Evolutionary conservation across 2,329 filamentous ascomycete genomes (phyloP), one percentile per base, ranked within the genome.

Genomic region (Erysiphe neolycopersici): DNA sequence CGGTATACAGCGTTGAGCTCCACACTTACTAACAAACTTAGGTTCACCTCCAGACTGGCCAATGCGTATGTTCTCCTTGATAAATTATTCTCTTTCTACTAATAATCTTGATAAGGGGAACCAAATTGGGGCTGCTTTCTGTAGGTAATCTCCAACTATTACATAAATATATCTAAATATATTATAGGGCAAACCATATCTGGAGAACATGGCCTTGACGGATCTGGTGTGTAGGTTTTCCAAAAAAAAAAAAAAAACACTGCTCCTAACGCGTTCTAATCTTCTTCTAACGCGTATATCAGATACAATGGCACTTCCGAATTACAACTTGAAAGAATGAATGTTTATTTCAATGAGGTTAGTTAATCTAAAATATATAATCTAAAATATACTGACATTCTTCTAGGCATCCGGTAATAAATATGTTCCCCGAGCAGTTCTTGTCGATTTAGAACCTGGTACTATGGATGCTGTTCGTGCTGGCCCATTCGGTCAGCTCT

Each of bases 41-140:
- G 87, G 87, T 95, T 68, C 89, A 98, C 69, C 84, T 98, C 59
- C 89, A 98, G 72, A 98, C 89, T 73, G 89, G 89, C 66, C 89
- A 98, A 77, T 95, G 89, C 72, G 87, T 94, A 76, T 68, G 76
- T 49, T 5, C 32, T 33, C 32, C 32, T 11, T 14, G 4, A 3
- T 9, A 13, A 13, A 14, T 14, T 33, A 14, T 1, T 33, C 9
- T 33, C 13, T 2, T 17, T 39, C 10, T 26, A 39, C n/a, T 38
- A 19, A 38, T n/a, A 16, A 11, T 29, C 10, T 48, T 49, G n/a
- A 6, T 56, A 58, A 94, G 87, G 89, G 89, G 76, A 98, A 98
- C 80, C 89, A 98, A 82, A 93, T 95, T 44, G 89, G 89, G 87
- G 89, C 89, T 72, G 89, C 89, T 68, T 98, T 98, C 76, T 98